Evolutionary conservation across 257 asterid genomes (phyloP).

Genomic region (Solanum acaule): DNA sequence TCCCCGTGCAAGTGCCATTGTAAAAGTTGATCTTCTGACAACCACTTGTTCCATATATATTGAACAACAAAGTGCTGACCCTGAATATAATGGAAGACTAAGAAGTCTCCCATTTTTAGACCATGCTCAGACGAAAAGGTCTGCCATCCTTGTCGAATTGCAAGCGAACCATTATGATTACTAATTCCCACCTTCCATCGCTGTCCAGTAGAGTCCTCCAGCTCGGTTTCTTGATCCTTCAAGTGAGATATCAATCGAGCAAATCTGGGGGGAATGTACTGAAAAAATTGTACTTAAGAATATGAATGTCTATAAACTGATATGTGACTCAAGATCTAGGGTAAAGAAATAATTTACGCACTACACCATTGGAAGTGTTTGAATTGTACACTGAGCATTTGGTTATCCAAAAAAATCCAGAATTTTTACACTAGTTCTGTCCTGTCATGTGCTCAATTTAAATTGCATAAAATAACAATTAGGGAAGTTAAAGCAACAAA

Average conservation of each 20-base stretch:
- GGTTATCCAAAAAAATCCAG: background rate
- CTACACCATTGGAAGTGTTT: background rate
- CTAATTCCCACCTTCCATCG: constrained; percentile 33
- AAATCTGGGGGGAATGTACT: constrained; percentile 57
- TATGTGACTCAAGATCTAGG: background rate
- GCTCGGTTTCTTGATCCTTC: constrained; percentile 16
- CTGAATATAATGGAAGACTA: constrained; percentile 23
- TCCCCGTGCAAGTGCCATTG: background rate
- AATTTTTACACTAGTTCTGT: background rate
- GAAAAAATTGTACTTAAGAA: constrained; percentile 10
- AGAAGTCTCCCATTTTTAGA: constrained; percentile 29
- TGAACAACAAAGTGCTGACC: constrained; percentile 38
- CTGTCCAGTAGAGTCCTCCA: constrained; percentile 45
- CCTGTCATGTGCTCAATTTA: background rate
- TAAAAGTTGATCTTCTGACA: constrained; percentile 14
- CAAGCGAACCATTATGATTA: constrained; percentile 13
- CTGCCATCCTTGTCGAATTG: constrained; percentile 51
- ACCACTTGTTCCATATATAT: constrained; percentile 29
- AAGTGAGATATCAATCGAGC: constrained; percentile 15
- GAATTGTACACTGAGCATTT: background rate
- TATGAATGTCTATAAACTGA: background rate
- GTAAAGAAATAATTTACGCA: background rate
- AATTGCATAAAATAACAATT: background rate
- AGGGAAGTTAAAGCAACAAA: background rate
- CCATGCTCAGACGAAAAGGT: constrained; percentile 28